Base-by-base conservation (phyloP, 75 land plant genomes). In the Pseudotsuga menziesii region DNA sequence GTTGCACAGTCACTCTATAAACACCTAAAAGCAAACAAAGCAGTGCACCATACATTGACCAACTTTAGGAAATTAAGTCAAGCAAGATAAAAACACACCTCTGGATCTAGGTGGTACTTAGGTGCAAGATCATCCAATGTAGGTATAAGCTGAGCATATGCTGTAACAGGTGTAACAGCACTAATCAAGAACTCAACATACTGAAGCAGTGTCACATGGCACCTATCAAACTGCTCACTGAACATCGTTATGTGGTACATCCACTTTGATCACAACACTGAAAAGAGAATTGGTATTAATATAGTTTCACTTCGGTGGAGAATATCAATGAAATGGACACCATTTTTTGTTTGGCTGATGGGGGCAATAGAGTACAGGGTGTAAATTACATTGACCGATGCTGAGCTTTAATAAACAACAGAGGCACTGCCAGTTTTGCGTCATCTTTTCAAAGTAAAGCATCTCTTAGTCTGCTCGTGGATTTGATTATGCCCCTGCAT, bases 211-310 rank as follows among this genome's bases (percentile, higher is more conserved):
- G 89, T 85, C 8, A 95, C 99, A 85, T 97, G 99, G 81, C 98
- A 92, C 78, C 99, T 80, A 78, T 97, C 99, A 84, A 89, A 97
- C 82, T 92, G 92, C 78, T 97, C 99, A 80, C 99, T 91, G 29
- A 97, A 93, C 96, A 97, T 91, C 80, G 94, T 97, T 57, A 97
- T 97, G 61, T 57, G 98, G 91, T 13, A 88, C 98, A 88, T 91
- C 82, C 29, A 93, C 93, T 81, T 89, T 88, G 25, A 89, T 87
- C 58, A 97, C 87, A 84, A 97, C 94, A 82, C 99, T 97, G 89
- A 35, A 88, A 57, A 64, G 63, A 64, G 77, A 44, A 78, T 60
- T 39, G 69, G 4, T 32, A 70, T 67, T 32, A 66, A 56, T 17
- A 25, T 5, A 73, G 15, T 16, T 13, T 55, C 20, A 0, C 55